Percentiles rank a stretch among this genome's conserved stretches.
phyloP scores from a whole-genome alignment of 2,329 filamentous ascomycete genomes.

The Ceratocystis cubensis region DNA sequence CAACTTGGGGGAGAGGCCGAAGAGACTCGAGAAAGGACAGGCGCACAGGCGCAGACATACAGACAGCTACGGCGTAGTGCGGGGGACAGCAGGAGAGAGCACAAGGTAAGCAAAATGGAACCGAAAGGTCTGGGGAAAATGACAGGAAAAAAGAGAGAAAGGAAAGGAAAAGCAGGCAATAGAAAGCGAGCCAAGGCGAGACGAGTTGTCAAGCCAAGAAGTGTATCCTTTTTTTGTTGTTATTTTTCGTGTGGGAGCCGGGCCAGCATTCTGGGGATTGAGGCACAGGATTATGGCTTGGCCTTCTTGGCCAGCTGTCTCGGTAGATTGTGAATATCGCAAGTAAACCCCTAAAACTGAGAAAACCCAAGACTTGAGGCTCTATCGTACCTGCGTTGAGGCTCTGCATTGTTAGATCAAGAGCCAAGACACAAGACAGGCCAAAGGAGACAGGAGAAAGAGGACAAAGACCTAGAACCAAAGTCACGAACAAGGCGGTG shows the following conservation, averaged over 20 bases:
- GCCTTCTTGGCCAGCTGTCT: neutral
- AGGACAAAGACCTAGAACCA: neutral
- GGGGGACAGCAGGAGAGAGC: neutral
- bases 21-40: neutral
- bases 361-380: slow-evolving; percentile 4
- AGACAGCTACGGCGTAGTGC: neutral
- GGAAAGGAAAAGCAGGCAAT: neutral
- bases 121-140: neutral
- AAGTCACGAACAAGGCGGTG: no score
- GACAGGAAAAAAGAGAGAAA: neutral
- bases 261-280: neutral
- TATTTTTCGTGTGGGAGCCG: neutral
- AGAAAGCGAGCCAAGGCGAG: neutral
- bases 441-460: neutral
- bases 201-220: neutral
- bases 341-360: neutral
- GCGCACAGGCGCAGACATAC: neutral
- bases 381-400: neutral
- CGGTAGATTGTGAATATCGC: neutral
- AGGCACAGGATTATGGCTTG: slow-evolving; percentile 4
- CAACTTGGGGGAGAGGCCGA: neutral
- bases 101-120: neutral
- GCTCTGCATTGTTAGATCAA: neutral
- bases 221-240: neutral
- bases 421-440: neutral